Evolutionary conservation across 306 rosid species (phyloP), one percentile per base, ranked within the genome.

Genomic region (Geum urbanum): DNA sequence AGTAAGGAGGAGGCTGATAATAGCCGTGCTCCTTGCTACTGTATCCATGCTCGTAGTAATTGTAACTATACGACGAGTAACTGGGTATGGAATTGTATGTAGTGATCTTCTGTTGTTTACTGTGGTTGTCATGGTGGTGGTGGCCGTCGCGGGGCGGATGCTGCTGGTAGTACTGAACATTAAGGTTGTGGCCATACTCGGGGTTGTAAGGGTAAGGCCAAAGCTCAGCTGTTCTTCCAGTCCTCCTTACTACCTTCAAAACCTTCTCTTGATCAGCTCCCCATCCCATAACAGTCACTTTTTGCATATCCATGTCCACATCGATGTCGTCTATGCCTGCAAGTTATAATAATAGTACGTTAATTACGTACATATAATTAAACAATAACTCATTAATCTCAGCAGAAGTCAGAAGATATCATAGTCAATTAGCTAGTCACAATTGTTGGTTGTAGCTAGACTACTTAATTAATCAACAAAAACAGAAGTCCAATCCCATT

Each of bases 241-340:
- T 84, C 77, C 75, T 86, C 75, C 87, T 84, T 4, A 82, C 87
- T 8, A 84, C 41, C 70, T 83, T 90, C 77, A 90, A 50, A 0
- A 86, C 87, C 78, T 87, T 86, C 72, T 74, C 72, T 54, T 79
- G 82, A 9, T 83, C 75, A 16, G 84, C 86, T 27, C 32, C 32
- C 91, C 90, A 87, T 59, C 96, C 96, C 84, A 81, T 87, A n/a
- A 90, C 96, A 0, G 91, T 84, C 56, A 90, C 91, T 80, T 87
- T 90, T 51, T 90, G 96, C 85, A 81, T 73, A 65, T 66, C 67
- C 49, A 79, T 71, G 77, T 90, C 84, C 71, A 86, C 82, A 10
- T 85, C 87, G 16, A 90, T 84, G 51, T 74, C 77, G 40, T 87
- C 85, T 39, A 90, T 90, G 50, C 96, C 96, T n/a, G n/a, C n/a